Evolutionary conservation across 768 basidiomycete genomes (phyloP), one percentile per base, ranked within the genome.

Genomic region (Trametes coccinea): DNA sequence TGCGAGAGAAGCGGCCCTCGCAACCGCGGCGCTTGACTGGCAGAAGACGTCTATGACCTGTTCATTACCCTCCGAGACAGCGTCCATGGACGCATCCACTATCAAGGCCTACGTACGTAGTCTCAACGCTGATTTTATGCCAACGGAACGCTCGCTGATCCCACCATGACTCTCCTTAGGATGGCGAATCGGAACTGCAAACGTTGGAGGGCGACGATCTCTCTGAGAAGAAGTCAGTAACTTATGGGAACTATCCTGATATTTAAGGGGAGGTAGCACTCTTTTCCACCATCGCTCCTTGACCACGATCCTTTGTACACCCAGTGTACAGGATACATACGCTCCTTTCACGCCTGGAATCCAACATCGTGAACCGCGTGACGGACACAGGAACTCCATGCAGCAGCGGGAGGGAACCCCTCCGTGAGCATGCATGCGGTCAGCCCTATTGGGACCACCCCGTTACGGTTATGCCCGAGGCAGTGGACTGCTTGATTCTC

Each of bases 191-290:
- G 22, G 52, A 53, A 27, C n/a, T 53, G 52, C 37, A 53, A 37
- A 53, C 52, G 11, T 22, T 53, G 52, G 8, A 41, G 7, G n/a
- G 34, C 39, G 34, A 53, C 22, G 30, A 31, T 29, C 5, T 49
- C 17, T 49, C 48, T 17, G 30, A 53, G 37, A 53, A 53, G 52
- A 53, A 53, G 14, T 49, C 48, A 13, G 52, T 53, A 10, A 53
- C 27, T 27, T 53, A 53, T 41, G 52, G 52, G 11, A 37, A 40
- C n/a, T 53, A 53, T 16, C 52, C 52, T 10, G 52, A 53, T 30
- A 13, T 53, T 37, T 53, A 17, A 53, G 13, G 41, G 13, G 41
- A 43, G n/a, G 13, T 14, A 13, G 41, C 5, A 14, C 13, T 8
- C 13, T 43, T 43, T 14, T 43, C 41, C 41, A 14, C 41, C 14